These are phyloP conservation scores for Acanthamoeba lenticulata DNA, from an alignment of 208 protist species.

Conservation along the genomic window DNA sequence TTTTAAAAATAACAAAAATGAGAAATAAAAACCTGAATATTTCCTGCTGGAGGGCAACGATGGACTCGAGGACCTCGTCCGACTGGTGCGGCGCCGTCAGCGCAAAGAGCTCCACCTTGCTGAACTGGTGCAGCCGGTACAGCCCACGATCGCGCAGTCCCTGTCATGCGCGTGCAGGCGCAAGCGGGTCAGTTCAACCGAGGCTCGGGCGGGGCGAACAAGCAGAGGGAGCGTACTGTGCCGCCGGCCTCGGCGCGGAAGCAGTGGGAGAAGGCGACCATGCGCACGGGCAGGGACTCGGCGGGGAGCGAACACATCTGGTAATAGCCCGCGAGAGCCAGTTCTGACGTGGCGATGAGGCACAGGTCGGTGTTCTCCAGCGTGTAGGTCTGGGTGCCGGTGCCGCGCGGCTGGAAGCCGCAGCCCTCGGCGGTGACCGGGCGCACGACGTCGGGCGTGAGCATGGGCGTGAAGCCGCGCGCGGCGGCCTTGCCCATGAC, in stretches of 20 bases:
- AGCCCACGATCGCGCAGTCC: constrained; percentile 80
- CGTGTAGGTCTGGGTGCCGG: constrained; percentile 73
- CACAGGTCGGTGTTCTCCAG: constrained; percentile 80
- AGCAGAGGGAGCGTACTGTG: not conserved
- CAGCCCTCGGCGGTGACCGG: constrained; percentile 81
- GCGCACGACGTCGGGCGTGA: constrained; percentile 84
- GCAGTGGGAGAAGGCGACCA: constrained; percentile 82
- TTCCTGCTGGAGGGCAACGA: constrained; percentile 83
- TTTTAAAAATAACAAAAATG: not conserved
- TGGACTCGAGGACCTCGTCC: constrained; percentile 75
- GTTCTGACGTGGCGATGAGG: constrained; percentile 86
- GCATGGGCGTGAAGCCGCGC: constrained; percentile 77
- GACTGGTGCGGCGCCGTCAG: constrained; percentile 78
- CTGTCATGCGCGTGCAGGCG: not conserved
- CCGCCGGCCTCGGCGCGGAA: constrained; percentile 84
- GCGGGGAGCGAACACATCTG: constrained; percentile 18
- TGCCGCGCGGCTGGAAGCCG: constrained; percentile 86
- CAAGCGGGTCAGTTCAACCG: not conserved
- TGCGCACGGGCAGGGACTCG: constrained; percentile 72
- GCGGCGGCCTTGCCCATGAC: constrained; percentile 69
- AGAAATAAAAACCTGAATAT: constrained; percentile 72
- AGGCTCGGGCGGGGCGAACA: not conserved
- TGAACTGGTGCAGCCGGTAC: constrained; percentile 90
- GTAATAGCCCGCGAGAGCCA: constrained; percentile 83
- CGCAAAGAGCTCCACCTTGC: constrained; percentile 89